Evolutionary conservation across 306 rosid species (phyloP).

Genomic region (Fragaria iinumae): DNA sequence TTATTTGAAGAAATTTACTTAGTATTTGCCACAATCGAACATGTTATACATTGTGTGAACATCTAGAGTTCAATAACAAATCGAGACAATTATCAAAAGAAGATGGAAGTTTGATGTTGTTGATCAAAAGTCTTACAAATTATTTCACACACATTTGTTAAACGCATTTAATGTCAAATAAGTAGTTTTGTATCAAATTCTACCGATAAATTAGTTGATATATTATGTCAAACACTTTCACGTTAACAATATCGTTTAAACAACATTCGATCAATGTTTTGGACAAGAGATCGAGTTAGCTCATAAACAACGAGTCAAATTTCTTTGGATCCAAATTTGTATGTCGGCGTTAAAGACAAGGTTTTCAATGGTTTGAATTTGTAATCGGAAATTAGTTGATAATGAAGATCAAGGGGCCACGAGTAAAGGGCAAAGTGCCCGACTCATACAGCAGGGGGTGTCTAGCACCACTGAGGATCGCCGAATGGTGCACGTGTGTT

Average conservation of each 20-base stretch:
- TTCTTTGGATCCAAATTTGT: not conserved
- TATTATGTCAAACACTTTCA: too few species aligned
- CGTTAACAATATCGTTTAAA: not conserved
- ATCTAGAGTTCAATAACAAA: not conserved
- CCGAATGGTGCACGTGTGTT: conserved; percentile 38
- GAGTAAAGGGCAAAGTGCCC: not conserved
- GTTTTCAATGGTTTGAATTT: not conserved
- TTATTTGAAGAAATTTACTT: not conserved
- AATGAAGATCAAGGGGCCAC: not conserved
- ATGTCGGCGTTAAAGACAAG: not conserved
- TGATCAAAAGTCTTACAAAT: too few species aligned
- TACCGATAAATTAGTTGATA: too few species aligned
- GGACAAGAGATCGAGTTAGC: too few species aligned
- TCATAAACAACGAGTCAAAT: not conserved
- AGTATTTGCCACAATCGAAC: not conserved
- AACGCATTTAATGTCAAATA: too few species aligned
- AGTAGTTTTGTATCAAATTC: too few species aligned
- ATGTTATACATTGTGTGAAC: not conserved
- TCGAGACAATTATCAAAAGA: not conserved
- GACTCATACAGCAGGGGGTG: not conserved
- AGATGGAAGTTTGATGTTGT: too few species aligned
- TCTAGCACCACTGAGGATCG: conserved; percentile 44
- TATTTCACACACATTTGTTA: too few species aligned
- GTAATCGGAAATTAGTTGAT: not conserved
- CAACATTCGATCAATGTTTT: not conserved